A percentile compares a stretch with the other conserved stretches of the same genome.
Evolutionary conservation across 176 grass and related monocot genomes (phyloP).

Genomic region (Lolium multiflorum): DNA sequence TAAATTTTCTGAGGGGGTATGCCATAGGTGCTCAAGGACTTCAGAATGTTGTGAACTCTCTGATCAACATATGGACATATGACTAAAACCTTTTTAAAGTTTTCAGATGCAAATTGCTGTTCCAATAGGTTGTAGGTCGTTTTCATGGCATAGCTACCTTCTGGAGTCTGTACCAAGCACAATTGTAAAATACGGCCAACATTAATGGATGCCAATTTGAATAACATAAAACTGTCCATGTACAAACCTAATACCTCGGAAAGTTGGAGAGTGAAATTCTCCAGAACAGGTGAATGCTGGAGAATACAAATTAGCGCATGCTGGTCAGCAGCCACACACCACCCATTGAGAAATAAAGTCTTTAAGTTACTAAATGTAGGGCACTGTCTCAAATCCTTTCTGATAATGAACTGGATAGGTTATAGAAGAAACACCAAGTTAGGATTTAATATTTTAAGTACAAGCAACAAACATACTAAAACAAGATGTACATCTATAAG

Average conservation of each 20-base stretch:
- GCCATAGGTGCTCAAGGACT: constrained; percentile 9
- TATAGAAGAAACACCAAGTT: background rate
- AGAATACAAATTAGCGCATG: constrained; percentile 13
- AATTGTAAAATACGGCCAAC: background rate
- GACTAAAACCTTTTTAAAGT: constrained; percentile 24
- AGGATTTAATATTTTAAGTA: background rate
- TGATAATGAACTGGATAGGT: background rate
- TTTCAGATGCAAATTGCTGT: constrained; percentile 7
- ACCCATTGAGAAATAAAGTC: background rate
- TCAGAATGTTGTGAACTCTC: constrained; percentile 4
- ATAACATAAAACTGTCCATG: background rate
- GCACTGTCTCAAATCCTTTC: constrained; percentile 23
- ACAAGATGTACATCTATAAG: background rate
- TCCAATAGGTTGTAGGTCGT: constrained; percentile 5
- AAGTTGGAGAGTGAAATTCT: constrained; percentile 19
- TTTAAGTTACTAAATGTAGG: constrained; percentile 26
- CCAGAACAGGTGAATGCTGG: constrained; percentile 14
- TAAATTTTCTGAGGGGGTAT: constrained; percentile 14
- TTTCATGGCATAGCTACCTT: background rate
- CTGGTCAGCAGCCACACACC: background rate
- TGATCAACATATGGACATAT: background rate
- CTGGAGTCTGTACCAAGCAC: background rate
- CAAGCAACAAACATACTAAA: background rate
- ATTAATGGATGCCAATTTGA: background rate
- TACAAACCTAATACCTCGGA: background rate